These are phyloP conservation scores for Saussurea involucrata DNA, from an alignment of 129 eudicot species.

Conservation along the genomic window DNA sequence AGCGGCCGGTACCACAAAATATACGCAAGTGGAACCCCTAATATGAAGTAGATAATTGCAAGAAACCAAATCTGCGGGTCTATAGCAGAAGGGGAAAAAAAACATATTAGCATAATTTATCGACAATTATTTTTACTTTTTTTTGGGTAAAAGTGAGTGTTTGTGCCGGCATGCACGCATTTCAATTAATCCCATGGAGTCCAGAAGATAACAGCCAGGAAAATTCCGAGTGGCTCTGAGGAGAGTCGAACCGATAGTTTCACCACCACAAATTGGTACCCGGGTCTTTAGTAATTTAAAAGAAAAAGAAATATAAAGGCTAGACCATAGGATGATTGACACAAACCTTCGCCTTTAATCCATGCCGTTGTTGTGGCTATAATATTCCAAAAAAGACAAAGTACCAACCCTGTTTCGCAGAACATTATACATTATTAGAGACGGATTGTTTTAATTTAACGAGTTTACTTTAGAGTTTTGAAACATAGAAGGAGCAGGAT, in stretches of 20 bases:
- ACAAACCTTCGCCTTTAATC: conserved; percentile 80
- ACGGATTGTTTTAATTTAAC: not conserved
- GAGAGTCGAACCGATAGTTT: not conserved
- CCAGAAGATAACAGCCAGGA: not conserved
- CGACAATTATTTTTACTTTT: not conserved
- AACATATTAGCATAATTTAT: conserved; percentile 1
- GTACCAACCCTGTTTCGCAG: conserved; percentile 54
- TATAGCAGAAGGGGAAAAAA: conserved; percentile 15
- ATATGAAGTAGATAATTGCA: conserved; percentile 70
- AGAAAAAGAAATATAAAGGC: not conserved
- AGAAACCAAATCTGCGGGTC: conserved; percentile 74
- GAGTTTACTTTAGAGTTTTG: not conserved
- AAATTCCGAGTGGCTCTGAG: not conserved
- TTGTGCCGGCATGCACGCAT: not conserved
- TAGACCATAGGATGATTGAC: not conserved
- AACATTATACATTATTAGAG: conserved; percentile 8
- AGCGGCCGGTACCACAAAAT: conserved; percentile 86
- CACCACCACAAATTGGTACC: not conserved
- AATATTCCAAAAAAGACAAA: conserved; percentile 80
- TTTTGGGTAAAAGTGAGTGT: not conserved
- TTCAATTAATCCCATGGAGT: not conserved
- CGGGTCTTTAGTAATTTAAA: not conserved
- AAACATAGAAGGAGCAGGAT: not conserved
- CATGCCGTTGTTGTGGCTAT: conserved; percentile 90
- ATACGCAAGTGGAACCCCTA: conserved; percentile 75